Evolutionary conservation across 768 basidiomycete genomes (phyloP), one percentile per base, ranked within the genome.

Genomic region (Polyporus arcularius): DNA sequence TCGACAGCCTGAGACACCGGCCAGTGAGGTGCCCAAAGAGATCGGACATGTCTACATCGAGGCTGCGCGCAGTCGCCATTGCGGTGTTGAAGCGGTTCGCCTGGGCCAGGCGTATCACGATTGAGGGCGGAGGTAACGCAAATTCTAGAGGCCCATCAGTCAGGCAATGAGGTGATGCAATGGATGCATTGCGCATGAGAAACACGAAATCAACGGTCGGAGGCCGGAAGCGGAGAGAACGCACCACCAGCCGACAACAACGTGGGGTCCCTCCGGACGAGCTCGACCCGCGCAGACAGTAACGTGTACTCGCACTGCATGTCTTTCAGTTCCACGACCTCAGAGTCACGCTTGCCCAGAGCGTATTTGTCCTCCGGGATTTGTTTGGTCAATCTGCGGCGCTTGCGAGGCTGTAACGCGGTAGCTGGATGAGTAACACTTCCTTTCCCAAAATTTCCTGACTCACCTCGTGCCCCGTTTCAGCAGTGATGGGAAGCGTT

Each of bases 31-130:
- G 80, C 43, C 84, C 82, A 69, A 98, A 96, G 11, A 96, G 68
- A 63, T 93, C 89, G 3, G 87, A 85, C 90, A 98, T 92, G 72
- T 97, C 93, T 43, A 94, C 85, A 38, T 85, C 79, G 43, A 97
- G 82, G 47, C 83, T 84, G 38, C 84, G 82, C 2, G 93, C 95
- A 31, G 87, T 83, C 5, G 85, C 74, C 73, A 96, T 83, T 3
- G 96, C 96, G 53, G 83, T 78, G 65, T 87, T 90, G 73, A 91
- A 96, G 64, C 84, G 82, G 62, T 88, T 91, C 46, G 82, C 77
- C 71, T 97, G 91, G 4, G 89, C 86, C 53, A 96, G 80, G 62
- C 89, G 80, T 66, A 91, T 78, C 32, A 98, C 84, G 58, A 95
- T 85, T 58, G 90, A 83, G 18, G 80, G 68, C 45, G 85, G 80